A percentile compares a stretch with the other conserved stretches of the same genome.
phyloP scores from a whole-genome alignment of 768 basidiomycete genomes.

The Phaffia australis region DNA sequence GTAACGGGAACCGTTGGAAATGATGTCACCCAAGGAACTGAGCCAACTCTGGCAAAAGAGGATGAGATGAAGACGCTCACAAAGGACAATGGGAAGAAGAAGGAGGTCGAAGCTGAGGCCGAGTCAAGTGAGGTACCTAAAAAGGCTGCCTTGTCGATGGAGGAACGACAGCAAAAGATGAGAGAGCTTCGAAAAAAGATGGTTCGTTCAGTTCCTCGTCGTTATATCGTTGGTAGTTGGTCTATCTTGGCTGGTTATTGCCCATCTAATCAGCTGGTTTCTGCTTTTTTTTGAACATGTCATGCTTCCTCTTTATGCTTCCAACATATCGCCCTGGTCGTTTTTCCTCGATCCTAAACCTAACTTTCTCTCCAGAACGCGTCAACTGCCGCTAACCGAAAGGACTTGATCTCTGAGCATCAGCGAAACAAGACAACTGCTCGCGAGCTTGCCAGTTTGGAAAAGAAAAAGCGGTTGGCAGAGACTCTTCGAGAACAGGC shows the following conservation, averaged over 20 bases:
- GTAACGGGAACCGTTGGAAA: too few species aligned
- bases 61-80: too few species aligned
- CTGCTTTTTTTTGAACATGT: constrained; percentile 16
- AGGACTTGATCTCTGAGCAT: constrained; percentile 73
- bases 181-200: constrained; percentile 65
- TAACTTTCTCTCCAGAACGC: constrained; percentile 46
- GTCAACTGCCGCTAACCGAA: constrained; percentile 71
- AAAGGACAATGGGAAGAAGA: too few species aligned
- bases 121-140: too few species aligned
- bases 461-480: constrained; percentile 79
- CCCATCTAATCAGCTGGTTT: not conserved
- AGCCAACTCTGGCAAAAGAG: too few species aligned
- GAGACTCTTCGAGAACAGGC: constrained; percentile 73
- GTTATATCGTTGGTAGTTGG: not conserved
- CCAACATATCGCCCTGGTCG: not conserved
- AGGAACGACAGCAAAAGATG: constrained; percentile 66
- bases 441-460: constrained; percentile 70
- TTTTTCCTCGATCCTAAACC: not conserved
- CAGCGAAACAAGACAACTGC: constrained; percentile 63
- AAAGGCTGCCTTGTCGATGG: constrained; percentile 41
- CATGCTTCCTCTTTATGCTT: not conserved
- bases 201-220: constrained; percentile 44
- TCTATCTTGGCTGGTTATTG: constrained; percentile 14
- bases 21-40: too few species aligned
- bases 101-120: too few species aligned